A percentile compares a stretch with the other conserved stretches of the same genome.
phyloP scores from a whole-genome alignment of 2,329 filamentous ascomycete genomes.

The Beauveria medogensis region DNA sequence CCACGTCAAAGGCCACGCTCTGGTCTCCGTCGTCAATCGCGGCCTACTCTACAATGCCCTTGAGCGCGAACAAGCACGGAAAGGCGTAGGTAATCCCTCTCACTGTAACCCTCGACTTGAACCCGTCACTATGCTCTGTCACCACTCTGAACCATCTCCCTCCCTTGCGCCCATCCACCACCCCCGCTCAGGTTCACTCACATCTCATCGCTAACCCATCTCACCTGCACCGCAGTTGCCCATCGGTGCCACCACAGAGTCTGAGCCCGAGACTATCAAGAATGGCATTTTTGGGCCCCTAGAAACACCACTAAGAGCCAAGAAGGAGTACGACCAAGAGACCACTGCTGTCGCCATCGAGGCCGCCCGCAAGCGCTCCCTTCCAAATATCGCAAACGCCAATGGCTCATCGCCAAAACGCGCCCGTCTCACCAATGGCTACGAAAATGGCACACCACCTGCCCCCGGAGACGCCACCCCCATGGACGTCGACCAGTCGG shows the following conservation, averaged over 20 bases:
- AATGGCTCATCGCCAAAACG: constrained; percentile 53
- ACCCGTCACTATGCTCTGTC: no score
- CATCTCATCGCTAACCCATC: not conserved
- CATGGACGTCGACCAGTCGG: constrained; percentile 51
- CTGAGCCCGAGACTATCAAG: constrained; percentile 37
- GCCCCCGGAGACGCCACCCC: constrained; percentile 37
- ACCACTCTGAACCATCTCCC: constrained; percentile 1
- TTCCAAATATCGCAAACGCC: constrained; percentile 42
- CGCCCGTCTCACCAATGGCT: constrained; percentile 53
- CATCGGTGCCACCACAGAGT: constrained; percentile 33
- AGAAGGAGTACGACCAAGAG: constrained; percentile 32
- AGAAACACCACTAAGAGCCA: constrained; percentile 35
- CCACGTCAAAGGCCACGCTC: constrained; percentile 56
- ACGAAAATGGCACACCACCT: constrained; percentile 35
- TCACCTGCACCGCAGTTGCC: constrained; percentile 38
- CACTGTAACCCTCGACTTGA: no score
- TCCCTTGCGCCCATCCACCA: not conserved
- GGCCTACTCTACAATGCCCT: constrained; percentile 53
- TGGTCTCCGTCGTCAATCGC: constrained; percentile 56
- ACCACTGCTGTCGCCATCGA: constrained; percentile 31
- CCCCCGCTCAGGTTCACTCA: not conserved
- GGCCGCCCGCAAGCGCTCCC: constrained; percentile 42
- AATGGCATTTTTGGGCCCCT: constrained; percentile 52
- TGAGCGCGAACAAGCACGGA: constrained; percentile 45
- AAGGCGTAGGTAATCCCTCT: constrained; percentile 35